Base-by-base conservation (phyloP, 2,329 filamentous ascomycete genomes). In the Alternaria ethzedia region DNA sequence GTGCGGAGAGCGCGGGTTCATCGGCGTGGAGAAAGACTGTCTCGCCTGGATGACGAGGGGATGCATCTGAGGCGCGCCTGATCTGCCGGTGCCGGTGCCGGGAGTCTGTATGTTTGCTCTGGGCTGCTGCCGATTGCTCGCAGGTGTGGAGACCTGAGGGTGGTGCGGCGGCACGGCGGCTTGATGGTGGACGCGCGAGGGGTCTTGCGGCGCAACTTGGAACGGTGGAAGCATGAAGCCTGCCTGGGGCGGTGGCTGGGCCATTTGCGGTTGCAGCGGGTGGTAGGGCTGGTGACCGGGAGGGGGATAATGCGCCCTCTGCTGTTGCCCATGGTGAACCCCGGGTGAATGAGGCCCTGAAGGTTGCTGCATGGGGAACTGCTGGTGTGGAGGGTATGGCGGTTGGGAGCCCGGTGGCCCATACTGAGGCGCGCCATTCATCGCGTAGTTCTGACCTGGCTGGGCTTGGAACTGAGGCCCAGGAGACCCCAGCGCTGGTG, bases 151-250 rank as follows among this genome's bases (percentile, higher is more conserved):
- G 3, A 72, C 65, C 20, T 73, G 72, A 15, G 73, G 66, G 51
- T 76, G 67, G 25, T 75, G 75, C 45, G 71, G 70, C 15, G 67
- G 64, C 45, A 70, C 66, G 10, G 66, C 30, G 12, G 75, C 64
- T 45, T 77, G 78, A 21, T 79, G 79, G 58, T 79, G 77, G 11
- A 76, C 74, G 64, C 74, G 75, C 51, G 73, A 80, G 6, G 80
- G 81, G 52, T 82, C 81, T 63, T 84, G 82, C 9, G 80, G 78
- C n/a, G 78, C 75, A 12, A 84, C 80, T 58, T 83, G 81, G 68
- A 84, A 85, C 5, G 83, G 82, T 50, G 82, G 82, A 36, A 84
- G 75, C 79, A 84, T 83, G 62, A 82, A 80, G 15, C 82, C 83
- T 52, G 82, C 78, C 54, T 82, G 82, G 44, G 79, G 78, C 13